A percentile compares a stretch with the other conserved stretches of the same genome.
phyloP scores from a whole-genome alignment of 345 rosid genomes.

The Populus ilicifolia region DNA sequence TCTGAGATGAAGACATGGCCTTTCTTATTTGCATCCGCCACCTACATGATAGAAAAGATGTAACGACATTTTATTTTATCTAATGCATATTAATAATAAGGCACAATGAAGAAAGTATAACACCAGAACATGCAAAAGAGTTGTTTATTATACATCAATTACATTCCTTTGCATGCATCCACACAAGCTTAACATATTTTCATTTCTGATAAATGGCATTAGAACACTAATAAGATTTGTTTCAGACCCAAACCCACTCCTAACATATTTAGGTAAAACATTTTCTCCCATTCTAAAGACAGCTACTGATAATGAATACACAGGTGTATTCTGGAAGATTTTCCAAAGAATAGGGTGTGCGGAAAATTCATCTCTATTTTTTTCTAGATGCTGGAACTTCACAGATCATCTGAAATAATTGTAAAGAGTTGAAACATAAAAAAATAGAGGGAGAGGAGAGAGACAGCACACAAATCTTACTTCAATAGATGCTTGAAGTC shows the following conservation, averaged over 20 bases:
- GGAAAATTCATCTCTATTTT: too few species aligned
- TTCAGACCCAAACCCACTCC: too few species aligned
- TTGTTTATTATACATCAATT: neutral
- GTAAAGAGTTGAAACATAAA: neutral
- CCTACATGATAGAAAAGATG: slow-evolving; percentile 33
- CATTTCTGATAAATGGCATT: neutral
- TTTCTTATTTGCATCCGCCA: slow-evolving; percentile 86
- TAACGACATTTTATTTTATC: neutral
- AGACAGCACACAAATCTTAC: slow-evolving; percentile 41
- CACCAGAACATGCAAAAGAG: neutral
- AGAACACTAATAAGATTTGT: too few species aligned
- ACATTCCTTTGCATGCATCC: neutral
- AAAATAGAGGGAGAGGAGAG: neutral
- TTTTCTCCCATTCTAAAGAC: too few species aligned
- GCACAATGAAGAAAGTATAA: neutral
- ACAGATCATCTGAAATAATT: neutral
- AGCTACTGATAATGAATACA: too few species aligned
- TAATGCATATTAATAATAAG: neutral
- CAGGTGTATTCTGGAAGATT: too few species aligned
- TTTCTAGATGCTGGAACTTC: too few species aligned
- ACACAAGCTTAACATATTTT: neutral
- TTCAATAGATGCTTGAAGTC: slow-evolving; percentile 86
- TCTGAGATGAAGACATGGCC: slow-evolving; percentile 64
- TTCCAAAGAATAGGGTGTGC: too few species aligned
- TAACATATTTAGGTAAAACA: too few species aligned